phyloP scores from a whole-genome alignment of 805 yeast species.

The Myxozyma lipomycoides region DNA sequence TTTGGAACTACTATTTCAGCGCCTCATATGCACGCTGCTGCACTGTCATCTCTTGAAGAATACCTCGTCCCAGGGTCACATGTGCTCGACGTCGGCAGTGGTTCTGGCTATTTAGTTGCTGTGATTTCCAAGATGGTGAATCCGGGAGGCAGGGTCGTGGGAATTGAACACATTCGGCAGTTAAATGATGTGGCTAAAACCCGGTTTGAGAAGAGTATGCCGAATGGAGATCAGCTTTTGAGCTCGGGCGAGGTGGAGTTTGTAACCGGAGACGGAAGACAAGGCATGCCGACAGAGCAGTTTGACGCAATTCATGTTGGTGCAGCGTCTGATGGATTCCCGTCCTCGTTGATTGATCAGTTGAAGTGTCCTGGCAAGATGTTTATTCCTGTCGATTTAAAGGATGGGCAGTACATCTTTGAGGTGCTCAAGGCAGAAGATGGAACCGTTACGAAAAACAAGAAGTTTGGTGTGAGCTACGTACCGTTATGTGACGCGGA shows the following conservation, averaged over 20 bases:
- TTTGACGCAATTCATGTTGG: conserved; percentile 29
- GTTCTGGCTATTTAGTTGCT: conserved; percentile 28
- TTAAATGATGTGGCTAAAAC: conserved; percentile 8
- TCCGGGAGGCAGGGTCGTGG: conserved; percentile 19
- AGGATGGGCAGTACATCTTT: conserved; percentile 19
- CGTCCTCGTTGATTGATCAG: conserved; percentile 15
- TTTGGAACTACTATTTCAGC: conserved; percentile 28
- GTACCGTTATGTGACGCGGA: conserved; percentile 19
- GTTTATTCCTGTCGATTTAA: conserved; percentile 24
- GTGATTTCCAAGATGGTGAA: conserved; percentile 21
- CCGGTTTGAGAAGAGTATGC: conserved; percentile 5
- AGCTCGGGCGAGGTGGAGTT: conserved; percentile 14
- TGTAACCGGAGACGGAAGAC: conserved; percentile 21
- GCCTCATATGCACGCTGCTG: conserved; percentile 30
- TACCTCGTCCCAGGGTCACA: conserved; percentile 21
- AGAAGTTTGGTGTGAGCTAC: conserved; percentile 21
- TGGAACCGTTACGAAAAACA: conserved; percentile 11
- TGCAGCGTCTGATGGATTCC: conserved; percentile 19
- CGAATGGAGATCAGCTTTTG: conserved; percentile 7
- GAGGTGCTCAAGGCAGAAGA: conserved; percentile 11
- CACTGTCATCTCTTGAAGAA: conserved; percentile 17
- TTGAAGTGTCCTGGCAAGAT: conserved; percentile 25
- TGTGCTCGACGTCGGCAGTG: conserved; percentile 27
- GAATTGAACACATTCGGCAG: conserved; percentile 25
- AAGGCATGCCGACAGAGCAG: conserved; percentile 17